Percentiles rank a stretch among this genome's conserved stretches.
Evolutionary conservation across 169 alveolate genomes (phyloP).

Genomic region (Cardiosporidium cionae): DNA sequence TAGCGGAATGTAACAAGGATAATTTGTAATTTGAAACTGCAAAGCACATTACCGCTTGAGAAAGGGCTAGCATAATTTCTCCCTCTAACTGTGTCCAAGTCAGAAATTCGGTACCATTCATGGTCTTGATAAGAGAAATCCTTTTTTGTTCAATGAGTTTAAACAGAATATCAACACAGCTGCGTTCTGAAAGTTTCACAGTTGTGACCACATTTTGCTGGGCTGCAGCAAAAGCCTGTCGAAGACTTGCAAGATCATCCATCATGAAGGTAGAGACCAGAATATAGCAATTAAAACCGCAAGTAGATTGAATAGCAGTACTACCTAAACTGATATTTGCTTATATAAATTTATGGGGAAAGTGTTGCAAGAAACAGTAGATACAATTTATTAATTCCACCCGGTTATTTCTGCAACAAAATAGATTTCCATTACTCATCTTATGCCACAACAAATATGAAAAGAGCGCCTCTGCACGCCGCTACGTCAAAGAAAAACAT

Average conservation of each 20-base stretch:
- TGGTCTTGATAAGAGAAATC: neutral
- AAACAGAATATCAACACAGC: slow-evolving; percentile 10
- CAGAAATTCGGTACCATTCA: slow-evolving; percentile 15
- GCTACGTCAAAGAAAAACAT: no score
- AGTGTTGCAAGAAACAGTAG: no score
- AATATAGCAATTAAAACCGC: no score
- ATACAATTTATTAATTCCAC: no score
- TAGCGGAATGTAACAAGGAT: neutral
- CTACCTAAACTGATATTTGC: no score
- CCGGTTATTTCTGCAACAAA: no score
- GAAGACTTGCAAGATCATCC: neutral
- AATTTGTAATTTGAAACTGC: neutral
- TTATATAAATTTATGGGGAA: no score
- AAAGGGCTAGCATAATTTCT: neutral
- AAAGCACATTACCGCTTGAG: neutral
- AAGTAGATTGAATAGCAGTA: no score
- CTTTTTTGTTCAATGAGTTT: neutral
- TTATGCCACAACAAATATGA: no score
- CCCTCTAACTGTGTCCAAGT: slow-evolving; percentile 1
- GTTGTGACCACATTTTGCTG: neutral
- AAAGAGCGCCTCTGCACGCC: no score
- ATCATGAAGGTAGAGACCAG: neutral
- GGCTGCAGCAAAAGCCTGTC: neutral
- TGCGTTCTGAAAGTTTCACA: slow-evolving; percentile 5
- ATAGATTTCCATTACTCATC: no score